phyloP scores from a whole-genome alignment of 2,329 filamentous ascomycete species.

The Parascedosporium putredinis region DNA sequence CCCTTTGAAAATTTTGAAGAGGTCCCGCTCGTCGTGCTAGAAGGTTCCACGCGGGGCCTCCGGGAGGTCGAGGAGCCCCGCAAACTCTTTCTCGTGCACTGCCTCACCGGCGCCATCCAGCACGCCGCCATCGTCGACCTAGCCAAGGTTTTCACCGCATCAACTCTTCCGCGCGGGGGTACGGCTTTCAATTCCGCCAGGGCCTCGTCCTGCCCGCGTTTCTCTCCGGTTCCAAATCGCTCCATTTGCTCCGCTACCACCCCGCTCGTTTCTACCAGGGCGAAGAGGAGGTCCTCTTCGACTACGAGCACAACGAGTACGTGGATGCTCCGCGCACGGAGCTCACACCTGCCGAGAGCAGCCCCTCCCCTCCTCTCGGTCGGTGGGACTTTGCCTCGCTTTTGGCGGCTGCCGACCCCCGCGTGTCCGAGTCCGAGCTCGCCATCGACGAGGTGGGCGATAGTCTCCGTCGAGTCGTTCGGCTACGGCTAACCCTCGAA shows the following conservation, averaged over 20 bases:
- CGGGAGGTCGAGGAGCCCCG: slow-evolving; percentile 3
- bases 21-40: slow-evolving; percentile 7
- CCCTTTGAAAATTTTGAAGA: slow-evolving; percentile 16
- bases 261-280: not conserved
- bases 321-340: not conserved
- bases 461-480: not conserved
- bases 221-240: slow-evolving; percentile 1
- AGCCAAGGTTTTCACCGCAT: slow-evolving; percentile 5
- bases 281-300: not conserved
- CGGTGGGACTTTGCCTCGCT: not conserved
- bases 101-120: slow-evolving; percentile 4
- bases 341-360: too few relatives aligned
- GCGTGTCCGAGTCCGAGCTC: not conserved
- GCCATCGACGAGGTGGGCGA: not conserved
- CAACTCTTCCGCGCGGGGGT: not conserved
- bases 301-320: not conserved
- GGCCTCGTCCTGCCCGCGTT: slow-evolving; percentile 6
- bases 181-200: slow-evolving; percentile 6
- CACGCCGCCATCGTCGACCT: slow-evolving; percentile 6
- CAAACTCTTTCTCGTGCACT: slow-evolving; percentile 3
- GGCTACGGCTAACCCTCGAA: slow-evolving; percentile 3
- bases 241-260: slow-evolving; percentile 6
- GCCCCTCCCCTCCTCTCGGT: too few relatives aligned
- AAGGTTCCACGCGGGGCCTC: not conserved
- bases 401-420: not conserved